Evolutionary conservation across 1,284 basidiomycete genomes (phyloP).

Genomic region (Cystobasidiaceae sp.): DNA sequence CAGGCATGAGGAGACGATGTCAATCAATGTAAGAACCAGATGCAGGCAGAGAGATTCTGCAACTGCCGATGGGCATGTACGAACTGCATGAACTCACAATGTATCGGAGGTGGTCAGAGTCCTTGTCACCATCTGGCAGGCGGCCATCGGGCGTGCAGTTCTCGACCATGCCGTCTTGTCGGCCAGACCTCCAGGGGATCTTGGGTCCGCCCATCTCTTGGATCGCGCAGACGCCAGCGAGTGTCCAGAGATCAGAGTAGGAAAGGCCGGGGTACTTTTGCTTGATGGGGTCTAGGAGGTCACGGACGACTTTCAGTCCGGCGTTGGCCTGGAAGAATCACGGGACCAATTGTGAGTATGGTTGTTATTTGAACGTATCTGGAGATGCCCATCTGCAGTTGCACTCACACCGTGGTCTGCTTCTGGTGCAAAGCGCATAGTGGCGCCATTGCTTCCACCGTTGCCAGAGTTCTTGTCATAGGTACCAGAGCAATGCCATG

Average conservation of each 20-base stretch:
- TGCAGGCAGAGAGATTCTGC: background rate
- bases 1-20: conserved; percentile 53
- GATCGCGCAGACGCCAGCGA: conserved; percentile 72
- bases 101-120: conserved; percentile 67
- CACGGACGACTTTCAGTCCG: conserved; percentile 75
- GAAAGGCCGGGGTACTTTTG: conserved; percentile 80
- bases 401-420: conserved; percentile 57
- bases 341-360: background rate
- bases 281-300: conserved; percentile 81
- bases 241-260: conserved; percentile 60
- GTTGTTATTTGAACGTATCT: background rate
- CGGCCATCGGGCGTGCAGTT: conserved; percentile 75
- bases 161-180: conserved; percentile 43
- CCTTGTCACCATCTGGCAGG: conserved; percentile 84
- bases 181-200: conserved; percentile 81
- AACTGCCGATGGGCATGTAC: background rate
- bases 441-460: conserved; percentile 87
- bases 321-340: conserved; percentile 57
- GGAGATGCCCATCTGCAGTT: conserved; percentile 50
- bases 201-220: conserved; percentile 77
- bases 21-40: background rate
- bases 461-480: conserved; percentile 56
- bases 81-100: background rate
- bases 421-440: conserved; percentile 56
- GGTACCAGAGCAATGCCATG: conserved; percentile 48